These are phyloP conservation scores for Agrostemma githago DNA, from an alignment of 148 eudicot species.

Conservation along the genomic window DNA sequence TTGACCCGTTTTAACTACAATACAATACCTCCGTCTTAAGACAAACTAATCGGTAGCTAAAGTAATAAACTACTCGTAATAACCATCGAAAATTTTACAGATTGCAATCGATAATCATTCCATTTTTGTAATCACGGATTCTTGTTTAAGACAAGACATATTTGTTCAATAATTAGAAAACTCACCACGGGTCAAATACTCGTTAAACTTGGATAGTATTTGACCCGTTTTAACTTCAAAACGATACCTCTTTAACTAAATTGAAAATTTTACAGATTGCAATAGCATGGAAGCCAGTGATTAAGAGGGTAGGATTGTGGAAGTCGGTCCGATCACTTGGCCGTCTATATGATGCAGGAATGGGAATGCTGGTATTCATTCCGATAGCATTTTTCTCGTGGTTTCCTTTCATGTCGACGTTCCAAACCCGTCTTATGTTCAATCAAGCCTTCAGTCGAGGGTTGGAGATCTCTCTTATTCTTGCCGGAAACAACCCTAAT, in stretches of 20 bases:
- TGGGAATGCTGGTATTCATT: conserved; percentile 89
- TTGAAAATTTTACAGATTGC: conserved; percentile 49
- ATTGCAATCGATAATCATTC: conserved; percentile 44
- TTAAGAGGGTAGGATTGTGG: conserved; percentile 77
- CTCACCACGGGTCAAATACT: too few species aligned
- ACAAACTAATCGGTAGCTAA: too few species aligned
- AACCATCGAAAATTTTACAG: conserved; percentile 28
- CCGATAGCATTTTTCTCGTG: conserved; percentile 89
- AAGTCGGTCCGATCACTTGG: conserved; percentile 88
- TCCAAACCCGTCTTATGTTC: conserved; percentile 97
- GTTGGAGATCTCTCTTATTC: conserved; percentile 94
- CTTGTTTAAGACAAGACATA: too few species aligned
- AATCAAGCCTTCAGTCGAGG: conserved; percentile 99
- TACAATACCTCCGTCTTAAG: too few species aligned
- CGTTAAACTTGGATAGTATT: too few species aligned
- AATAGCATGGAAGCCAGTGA: conserved; percentile 81
- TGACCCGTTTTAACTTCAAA: too few species aligned
- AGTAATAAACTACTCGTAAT: neutral
- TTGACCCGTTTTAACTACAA: too few species aligned
- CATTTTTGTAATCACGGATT: too few species aligned
- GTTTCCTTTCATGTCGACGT: conserved; percentile 94
- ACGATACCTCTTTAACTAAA: too few species aligned
- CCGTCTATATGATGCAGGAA: conserved; percentile 91
- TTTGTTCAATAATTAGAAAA: too few species aligned
- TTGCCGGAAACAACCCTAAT: conserved; percentile 93